Evolutionary conservation across 257 asterid genomes (phyloP), one percentile per base, ranked within the genome.

Genomic region (Solanum piurae): DNA sequence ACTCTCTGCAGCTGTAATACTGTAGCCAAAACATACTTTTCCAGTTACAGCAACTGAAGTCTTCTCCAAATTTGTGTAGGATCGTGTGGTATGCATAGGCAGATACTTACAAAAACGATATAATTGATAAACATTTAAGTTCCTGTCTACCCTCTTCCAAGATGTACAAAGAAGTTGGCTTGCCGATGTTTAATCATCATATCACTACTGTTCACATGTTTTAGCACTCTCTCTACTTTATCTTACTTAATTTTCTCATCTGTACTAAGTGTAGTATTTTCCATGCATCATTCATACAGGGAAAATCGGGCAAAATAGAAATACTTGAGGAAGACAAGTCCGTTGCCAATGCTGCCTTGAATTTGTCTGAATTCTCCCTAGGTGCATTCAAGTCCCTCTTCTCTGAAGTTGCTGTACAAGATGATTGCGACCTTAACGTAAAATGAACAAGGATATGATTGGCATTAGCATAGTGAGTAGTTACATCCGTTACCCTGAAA

Each of bases 271-370:
- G 6, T 40, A 77, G 62, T 62, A 77, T n/a, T 11, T 75, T 13
- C 84, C 58, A n/a, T 77, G 36, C 84, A 77, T 77, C 62, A 7
- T 77, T 40, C 36, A 12, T 25, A 40, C 87, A 86, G 87, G 77
- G 79, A 44, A 58, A 34, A 86, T 80, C 82, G n/a, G 40, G 86
- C 85, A 84, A 85, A 83, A 86, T 90, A 75, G 88, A 83, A 58
- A 91, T 90, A 87, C 46, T 90, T 62, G 94, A 92, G 58, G 93
- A 91, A 87, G 96, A 95, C 93, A 94, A 89, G 91, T 20, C 37
- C 20, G 86, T 83, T 64, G 97, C 94, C 1, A 87, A 77, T 72
- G 90, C 91, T 74, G 93, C 94, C 9, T 89, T 95, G 87, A 44
- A 91, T 91, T 85, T 88, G 77, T 92, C 95, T 71, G 94, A 89